Percentiles rank a stretch among this genome's conserved stretches.
Evolutionary conservation across 352 stramenopile genomes (phyloP).

Genomic region (Phytopythium kandeliae): DNA sequence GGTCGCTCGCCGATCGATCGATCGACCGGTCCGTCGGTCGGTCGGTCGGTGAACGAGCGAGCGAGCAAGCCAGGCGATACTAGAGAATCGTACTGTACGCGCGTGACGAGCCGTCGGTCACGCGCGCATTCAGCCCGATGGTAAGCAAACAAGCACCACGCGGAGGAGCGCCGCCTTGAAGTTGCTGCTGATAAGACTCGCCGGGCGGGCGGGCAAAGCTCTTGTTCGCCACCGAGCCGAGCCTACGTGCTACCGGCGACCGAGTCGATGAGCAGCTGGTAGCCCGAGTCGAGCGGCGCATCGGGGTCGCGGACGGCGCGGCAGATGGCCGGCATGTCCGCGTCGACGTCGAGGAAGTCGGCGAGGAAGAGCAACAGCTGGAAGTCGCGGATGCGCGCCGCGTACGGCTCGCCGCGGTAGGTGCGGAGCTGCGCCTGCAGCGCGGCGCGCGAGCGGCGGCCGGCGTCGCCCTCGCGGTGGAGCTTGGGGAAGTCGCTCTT

Average conservation of each 20-base stretch:
- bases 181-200: no score
- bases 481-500: conserved; percentile 92
- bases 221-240: no score
- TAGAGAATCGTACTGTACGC: not conserved
- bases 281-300: conserved; percentile 92
- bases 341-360: conserved; percentile 89
- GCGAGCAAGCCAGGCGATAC: not conserved
- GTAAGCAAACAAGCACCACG: not conserved
- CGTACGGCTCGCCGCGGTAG: conserved; percentile 49
- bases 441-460: conserved; percentile 77
- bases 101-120: not conserved
- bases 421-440: conserved; percentile 91
- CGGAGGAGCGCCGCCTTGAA: not conserved
- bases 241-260: conserved; percentile 80
- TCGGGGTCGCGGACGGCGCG: conserved; percentile 86
- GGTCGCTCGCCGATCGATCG: no score
- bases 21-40: no score
- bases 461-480: conserved; percentile 81
- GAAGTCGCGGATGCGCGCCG: conserved; percentile 95
- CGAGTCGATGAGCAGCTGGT: conserved; percentile 94
- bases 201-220: no score
- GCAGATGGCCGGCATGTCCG: conserved; percentile 92
- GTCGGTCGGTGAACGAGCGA: no score
- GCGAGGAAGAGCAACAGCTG: conserved; percentile 94
- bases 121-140: conserved; percentile 1